Base-by-base conservation (phyloP, 2,329 filamentous ascomycete species). In the Fusarium staphyleae region DNA sequence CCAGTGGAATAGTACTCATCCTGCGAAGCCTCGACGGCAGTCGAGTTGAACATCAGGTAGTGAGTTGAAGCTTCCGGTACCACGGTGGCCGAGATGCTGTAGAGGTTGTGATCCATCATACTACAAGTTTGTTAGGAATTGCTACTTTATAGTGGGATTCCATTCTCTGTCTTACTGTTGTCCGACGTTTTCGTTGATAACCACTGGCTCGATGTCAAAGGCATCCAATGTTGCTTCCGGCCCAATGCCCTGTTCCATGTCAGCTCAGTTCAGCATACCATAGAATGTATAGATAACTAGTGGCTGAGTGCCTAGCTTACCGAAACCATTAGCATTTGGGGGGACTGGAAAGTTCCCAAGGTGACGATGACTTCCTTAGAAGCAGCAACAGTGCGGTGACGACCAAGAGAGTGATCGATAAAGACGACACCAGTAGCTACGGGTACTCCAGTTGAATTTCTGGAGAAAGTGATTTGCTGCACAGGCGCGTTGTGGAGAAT, bases 71-170 rank as follows among this genome's bases (percentile, higher is more conserved):
- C 65, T 28, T 68, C 61, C 4, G 60, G 57, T 11, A 57, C 52
- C 12, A 62, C 64, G 8, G 40, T 60, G 1, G 64, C 66, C 59
- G 67, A 67, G 33, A 69, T 68, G 53, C 63, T 67, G 52, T 66
- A 69, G 16, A 69, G 61, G 26, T 60, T 66, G 55, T 69, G 66
- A 26, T 68, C 66, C 41, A 64, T 66, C 11, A 69, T 56, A 26
- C 65, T 67, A 16, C 2, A 16, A 19, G 13, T 5, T 18, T 26
- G 37, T 47, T 7, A 44, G 33, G 14, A 10, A 16, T 9, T 29
- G 15, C 24, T 7, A 5, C 30, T 30, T 30, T 12, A n/a, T n/a
- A 5, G 13, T 7, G 16, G 15, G n/a, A n/a, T 24, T 28, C n/a
- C 11, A 6, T 16, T 7, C 3, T 15, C 34, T 11, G 30, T 45